Conservation (phyloP, 371 early-diverging fungal species). For the Rozella allomycis region DNA sequence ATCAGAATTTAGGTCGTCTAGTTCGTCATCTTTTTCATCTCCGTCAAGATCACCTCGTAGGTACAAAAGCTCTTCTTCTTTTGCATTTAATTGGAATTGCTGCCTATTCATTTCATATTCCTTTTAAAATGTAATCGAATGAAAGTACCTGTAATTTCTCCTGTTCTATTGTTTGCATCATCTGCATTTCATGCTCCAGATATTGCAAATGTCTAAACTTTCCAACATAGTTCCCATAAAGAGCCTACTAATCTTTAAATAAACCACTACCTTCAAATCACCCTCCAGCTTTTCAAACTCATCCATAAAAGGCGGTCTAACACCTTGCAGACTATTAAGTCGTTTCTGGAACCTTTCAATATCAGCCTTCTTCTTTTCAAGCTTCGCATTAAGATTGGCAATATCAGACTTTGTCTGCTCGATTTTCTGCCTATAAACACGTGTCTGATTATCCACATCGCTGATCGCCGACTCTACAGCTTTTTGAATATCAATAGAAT, state of each 20-base stretch:
- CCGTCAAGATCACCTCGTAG: constrained; percentile 18
- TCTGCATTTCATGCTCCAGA: constrained; percentile 22
- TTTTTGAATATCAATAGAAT: constrained; percentile 10
- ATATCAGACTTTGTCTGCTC: constrained; percentile 16
- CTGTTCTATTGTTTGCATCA: constrained; percentile 15
- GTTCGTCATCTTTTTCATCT: too few species aligned
- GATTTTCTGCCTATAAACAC: constrained; percentile 4
- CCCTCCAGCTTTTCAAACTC: constrained; percentile 25
- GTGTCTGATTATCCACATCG: constrained; percentile 6
- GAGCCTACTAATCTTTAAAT: too few species aligned
- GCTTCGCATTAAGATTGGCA: constrained; percentile 17
- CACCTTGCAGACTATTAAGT: constrained; percentile 18
- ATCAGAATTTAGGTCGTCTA: constrained; percentile 2
- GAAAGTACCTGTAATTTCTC: constrained; percentile 14
- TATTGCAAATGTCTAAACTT: constrained; percentile 17
- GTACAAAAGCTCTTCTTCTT: constrained; percentile 21
- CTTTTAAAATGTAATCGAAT: constrained; percentile 1
- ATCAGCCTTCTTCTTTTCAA: constrained; percentile 19
- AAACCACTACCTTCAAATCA: constrained; percentile 13
- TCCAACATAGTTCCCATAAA: constrained; percentile 19
- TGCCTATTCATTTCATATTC: constrained; percentile 18
- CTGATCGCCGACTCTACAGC: constrained; percentile 10
- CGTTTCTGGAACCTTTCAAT: constrained; percentile 20
- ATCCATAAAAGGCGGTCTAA: constrained; percentile 31
- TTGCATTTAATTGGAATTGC: constrained; percentile 15